Base-by-base conservation (phyloP, 208 protist genomes). In the Leishmania major region DNA sequence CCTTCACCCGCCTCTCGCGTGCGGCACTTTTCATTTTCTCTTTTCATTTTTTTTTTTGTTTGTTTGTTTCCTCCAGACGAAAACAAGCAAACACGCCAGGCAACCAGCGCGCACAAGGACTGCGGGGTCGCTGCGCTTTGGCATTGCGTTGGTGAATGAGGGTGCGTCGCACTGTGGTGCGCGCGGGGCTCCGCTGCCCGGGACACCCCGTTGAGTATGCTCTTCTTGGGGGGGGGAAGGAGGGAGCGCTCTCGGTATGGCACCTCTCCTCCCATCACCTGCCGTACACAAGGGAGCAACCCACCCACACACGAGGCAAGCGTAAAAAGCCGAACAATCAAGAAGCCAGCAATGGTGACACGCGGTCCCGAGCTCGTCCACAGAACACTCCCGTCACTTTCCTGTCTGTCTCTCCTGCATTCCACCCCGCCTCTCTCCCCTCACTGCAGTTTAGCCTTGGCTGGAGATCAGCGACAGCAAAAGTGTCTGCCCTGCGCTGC, bases 361-460 rank as follows among this genome's bases (percentile, higher is more conserved):
- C 28, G 3, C 45, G 2, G 4, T 74, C 55, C 3, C 28, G 40
- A 5, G 22, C 70, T 47, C n/a, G 70, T n/a, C 37, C 19, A 55
- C 11, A 10, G 28, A 74, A n/a, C 15, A 55, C 70, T 53, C 10
- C 10, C 25, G 17, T 37, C 15, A 22, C 47, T 74, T 74, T 74
- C 45, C 43, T 51, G 43, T 25, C 22, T 19, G 13, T 0, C 43
- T 74, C 70, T 74, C 17, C 28, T n/a, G 19, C 70, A 19, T 5
- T 45, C 40, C 66, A 6, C 22, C 19, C 35, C 40, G 28, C 3
- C 0, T 64, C 77, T 49, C 72, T 78, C 72, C 59, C 40, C 69
- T 47, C 74, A 55, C n/a, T 25, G 73, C 78, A 53, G 66, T 69
- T 87, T 86, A 31, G 84, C 78, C 37, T 84, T 82, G 88, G 31